phyloP scores from a whole-genome alignment of 176 grass and related monocot genomes.

The Juncus inflexus region DNA sequence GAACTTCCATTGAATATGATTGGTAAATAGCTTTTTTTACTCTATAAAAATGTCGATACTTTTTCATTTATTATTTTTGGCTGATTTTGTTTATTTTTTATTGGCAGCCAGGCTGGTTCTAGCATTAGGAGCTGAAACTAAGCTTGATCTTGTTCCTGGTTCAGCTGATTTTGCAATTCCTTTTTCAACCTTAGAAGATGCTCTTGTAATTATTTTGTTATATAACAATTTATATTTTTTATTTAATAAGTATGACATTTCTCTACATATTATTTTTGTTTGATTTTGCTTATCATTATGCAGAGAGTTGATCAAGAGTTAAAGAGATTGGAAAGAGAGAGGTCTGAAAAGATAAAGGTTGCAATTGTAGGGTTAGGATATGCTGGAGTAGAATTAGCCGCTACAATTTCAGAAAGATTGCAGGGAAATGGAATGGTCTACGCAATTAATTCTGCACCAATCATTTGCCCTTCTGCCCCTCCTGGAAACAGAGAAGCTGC shows the following conservation, averaged over 20 bases:
- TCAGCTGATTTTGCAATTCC: constrained; percentile 88
- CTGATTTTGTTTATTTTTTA: constrained; percentile 47
- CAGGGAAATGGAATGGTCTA: constrained; percentile 72
- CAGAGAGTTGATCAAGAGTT: constrained; percentile 80
- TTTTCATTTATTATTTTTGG: neutral
- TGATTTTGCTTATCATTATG: constrained; percentile 1
- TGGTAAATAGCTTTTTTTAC: constrained; percentile 53
- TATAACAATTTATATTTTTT: constrained; percentile 2
- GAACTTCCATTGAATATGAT: constrained; percentile 94
- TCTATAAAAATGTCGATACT: neutral
- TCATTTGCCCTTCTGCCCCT: constrained; percentile 78
- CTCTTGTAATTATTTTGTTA: constrained; percentile 52
- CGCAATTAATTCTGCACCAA: constrained; percentile 84
- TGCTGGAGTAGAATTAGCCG: constrained; percentile 90
- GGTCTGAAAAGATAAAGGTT: constrained; percentile 75
- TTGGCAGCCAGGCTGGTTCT: constrained; percentile 99
- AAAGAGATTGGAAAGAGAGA: constrained; percentile 69
- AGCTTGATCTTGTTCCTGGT: constrained; percentile 76
- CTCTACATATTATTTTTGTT: constrained; percentile 5
- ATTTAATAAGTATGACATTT: neutral
- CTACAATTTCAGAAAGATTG: constrained; percentile 89
- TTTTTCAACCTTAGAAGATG: constrained; percentile 85
- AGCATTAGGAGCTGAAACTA: constrained; percentile 96
- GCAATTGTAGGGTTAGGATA: constrained; percentile 93
- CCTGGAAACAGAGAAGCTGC: constrained; percentile 81